phyloP scores from a whole-genome alignment of 257 asterid species.

The Forsythia viridissima region DNA sequence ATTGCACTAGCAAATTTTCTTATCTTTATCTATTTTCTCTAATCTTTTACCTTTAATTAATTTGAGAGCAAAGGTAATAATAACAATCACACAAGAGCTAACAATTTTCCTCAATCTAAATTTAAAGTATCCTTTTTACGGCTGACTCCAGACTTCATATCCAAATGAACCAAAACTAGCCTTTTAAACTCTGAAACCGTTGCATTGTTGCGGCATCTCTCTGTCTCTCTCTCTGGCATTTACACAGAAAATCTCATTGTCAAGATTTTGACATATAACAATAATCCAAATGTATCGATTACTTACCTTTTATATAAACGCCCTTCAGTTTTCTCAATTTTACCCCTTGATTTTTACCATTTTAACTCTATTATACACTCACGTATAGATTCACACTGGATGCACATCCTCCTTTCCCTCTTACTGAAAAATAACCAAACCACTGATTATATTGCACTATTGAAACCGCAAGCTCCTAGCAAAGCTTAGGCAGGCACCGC shows the following conservation, averaged over 20 bases:
- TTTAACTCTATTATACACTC: background rate
- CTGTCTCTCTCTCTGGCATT: slow-evolving; percentile 11
- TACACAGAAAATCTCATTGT: background rate
- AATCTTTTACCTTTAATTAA: background rate
- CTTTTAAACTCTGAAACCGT: slow-evolving; percentile 50
- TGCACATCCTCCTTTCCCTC: background rate
- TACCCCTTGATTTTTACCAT: background rate
- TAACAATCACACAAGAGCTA: background rate
- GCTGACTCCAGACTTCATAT: slow-evolving; percentile 9
- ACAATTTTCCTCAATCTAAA: background rate
- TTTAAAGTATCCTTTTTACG: background rate
- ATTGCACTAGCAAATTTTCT: background rate
- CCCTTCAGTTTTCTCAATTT: background rate
- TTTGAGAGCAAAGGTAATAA: background rate
- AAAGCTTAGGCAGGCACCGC: slow-evolving; percentile 29
- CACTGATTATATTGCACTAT: slow-evolving; percentile 24
- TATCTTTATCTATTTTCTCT: background rate
- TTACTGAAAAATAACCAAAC: background rate
- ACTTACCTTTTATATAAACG: slow-evolving; percentile 9
- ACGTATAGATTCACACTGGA: background rate
- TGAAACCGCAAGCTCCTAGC: background rate
- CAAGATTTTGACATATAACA: background rate
- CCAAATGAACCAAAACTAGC: slow-evolving; percentile 42
- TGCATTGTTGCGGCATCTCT: slow-evolving; percentile 25
- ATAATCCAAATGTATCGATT: background rate